Evolutionary conservation across 1,284 basidiomycete genomes (phyloP).

Genomic region (Sanguinoderma infundibulare): DNA sequence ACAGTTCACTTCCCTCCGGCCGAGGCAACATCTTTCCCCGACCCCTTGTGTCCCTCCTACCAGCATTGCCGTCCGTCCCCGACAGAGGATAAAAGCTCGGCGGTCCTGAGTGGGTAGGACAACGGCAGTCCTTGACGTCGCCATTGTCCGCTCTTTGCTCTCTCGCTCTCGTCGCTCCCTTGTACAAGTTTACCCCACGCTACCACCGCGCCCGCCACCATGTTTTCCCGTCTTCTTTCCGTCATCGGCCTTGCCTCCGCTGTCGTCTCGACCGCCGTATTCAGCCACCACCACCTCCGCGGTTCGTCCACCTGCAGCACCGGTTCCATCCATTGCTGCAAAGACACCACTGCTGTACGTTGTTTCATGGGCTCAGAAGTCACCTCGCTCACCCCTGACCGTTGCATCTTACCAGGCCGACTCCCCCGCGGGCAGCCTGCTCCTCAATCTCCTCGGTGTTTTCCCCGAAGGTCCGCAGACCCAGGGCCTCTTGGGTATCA

Average conservation of each 20-base stretch:
- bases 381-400: not conserved
- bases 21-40: not conserved
- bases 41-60: not conserved
- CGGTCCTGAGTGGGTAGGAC: too few relatives aligned
- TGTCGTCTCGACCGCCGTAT: slow-evolving; percentile 12
- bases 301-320: slow-evolving; percentile 13
- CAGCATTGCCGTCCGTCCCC: not conserved
- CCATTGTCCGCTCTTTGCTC: not conserved
- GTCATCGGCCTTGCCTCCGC: slow-evolving; percentile 10
- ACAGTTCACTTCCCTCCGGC: too few relatives aligned
- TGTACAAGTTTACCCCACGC: slow-evolving; percentile 10
- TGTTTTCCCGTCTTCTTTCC: slow-evolving; percentile 2
- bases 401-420: slow-evolving; percentile 4
- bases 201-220: not conserved
- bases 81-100: not conserved
- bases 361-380: not conserved
- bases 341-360: slow-evolving; percentile 5
- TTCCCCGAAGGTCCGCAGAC: slow-evolving; percentile 4
- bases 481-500: slow-evolving; percentile 13
- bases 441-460: slow-evolving; percentile 18
- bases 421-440: not conserved
- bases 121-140: not conserved
- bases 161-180: slow-evolving; percentile 3
- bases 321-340: slow-evolving; percentile 20
- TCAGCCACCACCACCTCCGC: slow-evolving; percentile 4